Percentiles rank a stretch among this genome's conserved stretches.
Conservation (phyloP, 192 early-diverging fungal species). For the Mycoemilia scoparia region DNA sequence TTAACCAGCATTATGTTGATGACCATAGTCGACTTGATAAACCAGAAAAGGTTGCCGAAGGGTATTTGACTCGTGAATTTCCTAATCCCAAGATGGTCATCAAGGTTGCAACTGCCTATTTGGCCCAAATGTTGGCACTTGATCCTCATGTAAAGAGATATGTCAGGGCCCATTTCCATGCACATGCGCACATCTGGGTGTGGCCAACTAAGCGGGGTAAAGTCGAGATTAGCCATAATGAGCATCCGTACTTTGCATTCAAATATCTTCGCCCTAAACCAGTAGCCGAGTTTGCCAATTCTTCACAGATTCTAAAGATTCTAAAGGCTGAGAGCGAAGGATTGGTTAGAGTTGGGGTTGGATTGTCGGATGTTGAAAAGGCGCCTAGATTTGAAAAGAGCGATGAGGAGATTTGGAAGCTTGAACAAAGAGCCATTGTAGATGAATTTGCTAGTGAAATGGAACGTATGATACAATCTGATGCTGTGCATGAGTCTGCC, state of each 20-base stretch:
- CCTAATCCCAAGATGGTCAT: constrained; percentile 8
- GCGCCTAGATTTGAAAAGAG: constrained; percentile 1
- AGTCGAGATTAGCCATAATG: constrained; percentile 45
- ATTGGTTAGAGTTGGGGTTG: constrained; percentile 31
- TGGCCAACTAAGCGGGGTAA: constrained; percentile 66
- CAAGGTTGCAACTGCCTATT: constrained; percentile 43
- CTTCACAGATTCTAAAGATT: constrained; percentile 60
- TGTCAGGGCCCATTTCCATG: constrained; percentile 51
- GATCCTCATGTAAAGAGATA: constrained; percentile 66
- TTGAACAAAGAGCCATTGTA: constrained; percentile 11
- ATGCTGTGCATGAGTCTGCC: constrained; percentile 27
- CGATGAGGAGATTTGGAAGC: constrained; percentile 10
- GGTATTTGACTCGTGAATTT: constrained; percentile 10
- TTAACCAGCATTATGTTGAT: constrained; percentile 17
- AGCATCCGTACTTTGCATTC: constrained; percentile 66
- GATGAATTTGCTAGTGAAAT: constrained; percentile 5
- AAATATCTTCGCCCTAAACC: constrained; percentile 72
- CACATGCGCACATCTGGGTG: constrained; percentile 47
- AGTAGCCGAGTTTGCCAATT: constrained; percentile 37
- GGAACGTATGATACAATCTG: constrained; percentile 5
- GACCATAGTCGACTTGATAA: background rate
- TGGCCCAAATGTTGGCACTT: constrained; percentile 54
- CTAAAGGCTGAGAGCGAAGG: constrained; percentile 53
- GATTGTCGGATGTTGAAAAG: constrained; percentile 16
- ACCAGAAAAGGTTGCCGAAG: constrained; percentile 12